Conservation (phyloP, 768 basidiomycete species). For the Suillus brevipes region DNA sequence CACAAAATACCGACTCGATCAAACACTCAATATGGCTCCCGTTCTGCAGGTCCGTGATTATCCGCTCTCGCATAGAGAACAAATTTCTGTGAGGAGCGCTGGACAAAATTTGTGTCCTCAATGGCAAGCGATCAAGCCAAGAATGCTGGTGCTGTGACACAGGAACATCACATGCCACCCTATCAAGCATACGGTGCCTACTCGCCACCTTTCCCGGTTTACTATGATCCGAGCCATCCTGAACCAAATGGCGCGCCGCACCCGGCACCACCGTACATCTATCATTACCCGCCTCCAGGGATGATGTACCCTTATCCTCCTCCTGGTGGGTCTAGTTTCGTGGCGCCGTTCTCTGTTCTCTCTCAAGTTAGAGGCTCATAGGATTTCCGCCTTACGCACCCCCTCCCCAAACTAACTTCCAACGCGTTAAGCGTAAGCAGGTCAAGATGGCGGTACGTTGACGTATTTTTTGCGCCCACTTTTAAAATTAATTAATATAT, state of each 20-base stretch:
- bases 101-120: constrained; percentile 28
- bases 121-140: constrained; percentile 36
- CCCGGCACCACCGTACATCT: constrained; percentile 35
- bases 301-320: constrained; percentile 46
- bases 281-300: constrained; percentile 41
- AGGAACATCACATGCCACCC: constrained; percentile 33
- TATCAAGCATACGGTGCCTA: constrained; percentile 31
- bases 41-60: constrained; percentile 26
- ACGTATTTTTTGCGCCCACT: constrained; percentile 2
- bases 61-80: constrained; percentile 34
- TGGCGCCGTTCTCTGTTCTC: background rate
- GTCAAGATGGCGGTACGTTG: constrained; percentile 57
- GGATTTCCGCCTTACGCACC: constrained; percentile 27
- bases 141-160: constrained; percentile 36
- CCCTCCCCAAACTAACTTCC: constrained; percentile 23
- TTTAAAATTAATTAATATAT: constrained; percentile 11
- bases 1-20: constrained; percentile 10
- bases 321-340: constrained; percentile 31
- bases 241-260: constrained; percentile 33
- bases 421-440: constrained; percentile 49
- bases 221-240: constrained; percentile 31
- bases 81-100: constrained; percentile 21
- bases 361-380: constrained; percentile 24
- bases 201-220: constrained; percentile 34
- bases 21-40: constrained; percentile 21